phyloP scores from a whole-genome alignment of 2,329 filamentous ascomycete genomes.

The Claviceps fusiformis region DNA sequence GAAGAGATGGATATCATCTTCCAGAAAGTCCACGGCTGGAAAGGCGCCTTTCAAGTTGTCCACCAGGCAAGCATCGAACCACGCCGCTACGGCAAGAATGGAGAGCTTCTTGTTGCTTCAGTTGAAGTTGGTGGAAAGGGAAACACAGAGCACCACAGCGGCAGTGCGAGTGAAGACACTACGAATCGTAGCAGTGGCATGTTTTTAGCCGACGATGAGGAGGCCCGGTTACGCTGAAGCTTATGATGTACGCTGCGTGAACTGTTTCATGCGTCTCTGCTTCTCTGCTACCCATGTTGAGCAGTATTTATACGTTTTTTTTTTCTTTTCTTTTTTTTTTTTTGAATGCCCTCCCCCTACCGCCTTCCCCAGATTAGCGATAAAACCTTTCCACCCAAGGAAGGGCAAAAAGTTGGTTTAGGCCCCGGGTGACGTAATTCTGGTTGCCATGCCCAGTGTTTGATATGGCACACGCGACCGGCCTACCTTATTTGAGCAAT shows the following conservation, averaged over 20 bases:
- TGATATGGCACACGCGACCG: no score
- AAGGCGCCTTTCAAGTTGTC: constrained; percentile 22
- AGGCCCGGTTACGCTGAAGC: constrained; percentile 15
- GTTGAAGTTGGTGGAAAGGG: constrained; percentile 27
- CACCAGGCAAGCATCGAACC: constrained; percentile 32
- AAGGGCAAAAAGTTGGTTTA: no score
- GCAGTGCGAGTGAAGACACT: constrained; percentile 15
- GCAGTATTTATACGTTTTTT: background rate
- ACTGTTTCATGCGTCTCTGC: background rate
- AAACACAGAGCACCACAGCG: constrained; percentile 15
- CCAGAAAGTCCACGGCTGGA: constrained; percentile 35
- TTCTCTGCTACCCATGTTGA: background rate
- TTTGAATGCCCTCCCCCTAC: no score
- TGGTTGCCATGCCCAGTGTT: no score
- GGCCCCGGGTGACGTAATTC: no score
- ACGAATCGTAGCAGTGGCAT: constrained; percentile 12
- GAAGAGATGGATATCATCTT: constrained; percentile 57
- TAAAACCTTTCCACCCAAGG: no score
- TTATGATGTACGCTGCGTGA: background rate
- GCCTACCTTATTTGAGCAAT: no score
- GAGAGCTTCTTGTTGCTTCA: constrained; percentile 38
- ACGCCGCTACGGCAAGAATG: constrained; percentile 43
- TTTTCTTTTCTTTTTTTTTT: no score
- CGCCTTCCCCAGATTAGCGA: no score
- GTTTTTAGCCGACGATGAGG: constrained; percentile 20